Evolutionary conservation across 2,329 filamentous ascomycete species (phyloP).

Genomic region (Pezicula rhizophila): DNA sequence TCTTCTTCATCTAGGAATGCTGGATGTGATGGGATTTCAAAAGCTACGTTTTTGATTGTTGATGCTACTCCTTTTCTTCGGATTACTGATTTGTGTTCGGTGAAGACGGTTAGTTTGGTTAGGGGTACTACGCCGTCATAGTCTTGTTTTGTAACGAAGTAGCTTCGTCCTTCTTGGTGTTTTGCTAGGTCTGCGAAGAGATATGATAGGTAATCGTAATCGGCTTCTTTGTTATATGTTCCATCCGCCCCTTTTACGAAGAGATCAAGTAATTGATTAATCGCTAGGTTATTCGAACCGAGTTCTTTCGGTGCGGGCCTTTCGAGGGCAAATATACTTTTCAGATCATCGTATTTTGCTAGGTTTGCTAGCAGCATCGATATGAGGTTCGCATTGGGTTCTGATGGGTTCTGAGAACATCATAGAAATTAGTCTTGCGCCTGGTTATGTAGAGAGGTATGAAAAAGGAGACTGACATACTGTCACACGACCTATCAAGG

Average conservation of each 20-base stretch:
- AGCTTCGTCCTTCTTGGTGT: slow-evolving; percentile 65
- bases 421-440: background rate
- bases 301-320: slow-evolving; percentile 65
- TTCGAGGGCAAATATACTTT: slow-evolving; percentile 61
- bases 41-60: slow-evolving; percentile 90
- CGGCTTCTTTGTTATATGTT: slow-evolving; percentile 74
- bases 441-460: background rate
- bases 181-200: slow-evolving; percentile 90
- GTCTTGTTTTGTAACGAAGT: slow-evolving; percentile 66
- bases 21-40: slow-evolving; percentile 69
- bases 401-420: slow-evolving; percentile 53
- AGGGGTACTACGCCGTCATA: slow-evolving; percentile 85
- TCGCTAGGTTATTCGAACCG: slow-evolving; percentile 63
- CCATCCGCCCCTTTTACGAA: slow-evolving; percentile 89
- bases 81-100: slow-evolving; percentile 77
- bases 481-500: slow-evolving; percentile 66
- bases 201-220: slow-evolving; percentile 91
- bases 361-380: slow-evolving; percentile 93
- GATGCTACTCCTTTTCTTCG: slow-evolving; percentile 90
- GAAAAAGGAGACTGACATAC: slow-evolving; percentile 50
- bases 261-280: slow-evolving; percentile 90
- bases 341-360: slow-evolving; percentile 70
- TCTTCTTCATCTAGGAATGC: slow-evolving; percentile 64
- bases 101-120: slow-evolving; percentile 90
- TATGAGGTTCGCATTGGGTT: slow-evolving; percentile 76